A percentile compares a stretch with the other conserved stretches of the same genome.
Conservation (phyloP, 768 basidiomycete species). For the Mrakia gelida region DNA sequence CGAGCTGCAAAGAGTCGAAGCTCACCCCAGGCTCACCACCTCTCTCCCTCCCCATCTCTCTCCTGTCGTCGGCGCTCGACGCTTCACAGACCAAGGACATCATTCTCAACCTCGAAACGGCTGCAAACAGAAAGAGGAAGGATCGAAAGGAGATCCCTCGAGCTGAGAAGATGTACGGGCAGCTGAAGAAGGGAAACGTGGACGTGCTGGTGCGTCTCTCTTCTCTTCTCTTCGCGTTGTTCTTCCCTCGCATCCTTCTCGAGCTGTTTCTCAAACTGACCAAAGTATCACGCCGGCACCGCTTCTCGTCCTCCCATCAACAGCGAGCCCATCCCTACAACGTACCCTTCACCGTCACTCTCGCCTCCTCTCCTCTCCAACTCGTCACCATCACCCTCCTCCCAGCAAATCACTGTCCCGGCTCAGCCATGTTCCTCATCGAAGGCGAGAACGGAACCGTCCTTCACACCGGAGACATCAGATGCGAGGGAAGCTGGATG, state of each 20-base stretch:
- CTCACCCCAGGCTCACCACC: neutral
- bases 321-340: conserved; percentile 52
- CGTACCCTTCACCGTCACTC: conserved; percentile 34
- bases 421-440: conserved; percentile 87
- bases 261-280: conserved; percentile 60
- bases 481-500: conserved; percentile 79
- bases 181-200: neutral
- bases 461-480: conserved; percentile 89
- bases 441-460: conserved; percentile 66
- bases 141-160: conserved; percentile 32
- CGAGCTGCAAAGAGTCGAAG: neutral
- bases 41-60: neutral
- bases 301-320: conserved; percentile 46
- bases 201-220: conserved; percentile 50
- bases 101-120: conserved; percentile 69
- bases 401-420: conserved; percentile 93
- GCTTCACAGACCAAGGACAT: conserved; percentile 63
- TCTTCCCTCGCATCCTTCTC: conserved; percentile 55
- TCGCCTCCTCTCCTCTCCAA: neutral
- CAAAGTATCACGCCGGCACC: neutral
- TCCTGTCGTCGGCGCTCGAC: neutral
- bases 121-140: conserved; percentile 28
- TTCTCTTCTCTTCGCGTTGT: conserved; percentile 52
- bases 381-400: conserved; percentile 69
- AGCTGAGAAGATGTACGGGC: conserved; percentile 32